Percentiles rank a stretch among this genome's conserved stretches.
Evolutionary conservation across 305 asterid genomes (phyloP).

Genomic region (Fraxinus greggii): DNA sequence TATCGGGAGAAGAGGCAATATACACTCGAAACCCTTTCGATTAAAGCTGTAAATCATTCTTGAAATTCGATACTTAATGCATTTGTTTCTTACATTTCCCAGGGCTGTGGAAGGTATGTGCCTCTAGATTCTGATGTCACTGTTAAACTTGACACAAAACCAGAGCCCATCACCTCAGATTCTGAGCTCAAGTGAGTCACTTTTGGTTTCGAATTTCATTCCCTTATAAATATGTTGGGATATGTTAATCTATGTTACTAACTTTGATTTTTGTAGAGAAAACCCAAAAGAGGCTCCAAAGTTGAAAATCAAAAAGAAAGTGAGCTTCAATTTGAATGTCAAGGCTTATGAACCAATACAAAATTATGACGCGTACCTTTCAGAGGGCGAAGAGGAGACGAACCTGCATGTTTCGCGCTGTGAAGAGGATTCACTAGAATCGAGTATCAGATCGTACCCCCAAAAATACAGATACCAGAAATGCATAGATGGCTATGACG

Average conservation of each 20-base stretch:
- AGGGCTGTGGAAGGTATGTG: constrained; percentile 50
- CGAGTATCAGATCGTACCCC: constrained; percentile 29
- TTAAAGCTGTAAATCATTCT: not conserved
- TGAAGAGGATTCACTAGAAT: constrained; percentile 28
- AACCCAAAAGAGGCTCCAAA: constrained; percentile 27
- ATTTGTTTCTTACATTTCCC: constrained; percentile 7
- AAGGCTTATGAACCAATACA: constrained; percentile 58
- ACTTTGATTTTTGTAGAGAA: constrained; percentile 26
- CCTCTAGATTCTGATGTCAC: constrained; percentile 50
- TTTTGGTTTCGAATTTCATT: not conserved
- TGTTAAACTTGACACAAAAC: constrained; percentile 26
- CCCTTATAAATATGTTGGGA: not conserved
- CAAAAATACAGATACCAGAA: constrained; percentile 52
- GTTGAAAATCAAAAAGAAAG: constrained; percentile 42
- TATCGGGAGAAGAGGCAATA: constrained; percentile 36
- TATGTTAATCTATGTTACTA: not conserved
- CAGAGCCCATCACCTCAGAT: constrained; percentile 32
- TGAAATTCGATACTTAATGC: not conserved
- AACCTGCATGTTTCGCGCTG: constrained; percentile 18
- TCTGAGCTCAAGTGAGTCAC: constrained; percentile 37
- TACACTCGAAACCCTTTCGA: not conserved
- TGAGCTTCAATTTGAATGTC: constrained; percentile 55
- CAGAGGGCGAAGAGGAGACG: constrained; percentile 32
- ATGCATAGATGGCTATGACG: constrained; percentile 33
- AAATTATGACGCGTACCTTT: constrained; percentile 20